phyloP scores from a whole-genome alignment of 2,329 filamentous ascomycete species.

The Colletotrichum spinosum region DNA sequence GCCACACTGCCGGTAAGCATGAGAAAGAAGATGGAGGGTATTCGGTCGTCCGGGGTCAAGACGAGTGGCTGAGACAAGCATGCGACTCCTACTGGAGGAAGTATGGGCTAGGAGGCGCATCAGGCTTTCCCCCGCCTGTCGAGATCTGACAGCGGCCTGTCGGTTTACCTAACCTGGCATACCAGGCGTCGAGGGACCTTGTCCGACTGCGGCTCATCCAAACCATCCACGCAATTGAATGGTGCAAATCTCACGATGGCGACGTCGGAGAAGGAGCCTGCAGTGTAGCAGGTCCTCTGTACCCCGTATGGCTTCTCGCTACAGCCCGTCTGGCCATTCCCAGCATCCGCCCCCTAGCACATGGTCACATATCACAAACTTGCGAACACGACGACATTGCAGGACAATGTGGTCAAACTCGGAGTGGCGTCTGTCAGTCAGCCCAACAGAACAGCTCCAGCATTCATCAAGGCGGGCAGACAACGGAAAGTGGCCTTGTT shows the following conservation, averaged over 20 bases:
- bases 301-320: too few relatives aligned
- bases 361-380: slow-evolving; percentile 17
- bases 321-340: neutral
- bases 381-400: neutral
- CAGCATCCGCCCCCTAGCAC: slow-evolving; percentile 3
- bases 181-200: slow-evolving; percentile 9
- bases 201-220: slow-evolving; percentile 18
- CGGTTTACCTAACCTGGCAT: slow-evolving; percentile 29
- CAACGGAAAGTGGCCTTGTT: neutral
- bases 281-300: neutral
- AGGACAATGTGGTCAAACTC: neutral
- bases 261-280: neutral
- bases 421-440: neutral
- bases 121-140: slow-evolving; percentile 11
- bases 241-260: slow-evolving; percentile 3
- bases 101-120: slow-evolving; percentile 5
- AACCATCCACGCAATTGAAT: neutral
- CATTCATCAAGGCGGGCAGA: neutral
- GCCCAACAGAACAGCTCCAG: neutral
- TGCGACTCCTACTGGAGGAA: slow-evolving; percentile 9
- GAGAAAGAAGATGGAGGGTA: neutral
- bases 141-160: slow-evolving; percentile 24
- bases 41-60: slow-evolving; percentile 3
- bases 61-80: slow-evolving; percentile 33
- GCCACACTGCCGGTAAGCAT: neutral